phyloP scores from a whole-genome alignment of 129 eudicot species.

The Cynara cardunculus region DNA sequence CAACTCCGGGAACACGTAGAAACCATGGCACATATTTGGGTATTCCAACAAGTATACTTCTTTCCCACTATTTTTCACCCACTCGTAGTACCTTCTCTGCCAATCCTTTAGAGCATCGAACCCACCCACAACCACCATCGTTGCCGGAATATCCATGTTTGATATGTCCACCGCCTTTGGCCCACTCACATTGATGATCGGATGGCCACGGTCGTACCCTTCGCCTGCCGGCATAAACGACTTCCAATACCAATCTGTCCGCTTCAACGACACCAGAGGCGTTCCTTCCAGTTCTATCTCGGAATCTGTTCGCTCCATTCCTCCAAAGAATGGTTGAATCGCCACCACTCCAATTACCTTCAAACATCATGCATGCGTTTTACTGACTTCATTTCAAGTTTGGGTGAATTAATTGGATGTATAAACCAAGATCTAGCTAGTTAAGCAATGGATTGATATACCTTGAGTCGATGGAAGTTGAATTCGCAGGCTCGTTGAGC shows the following conservation, averaged over 20 bases:
- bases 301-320: constrained; percentile 19
- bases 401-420: not conserved
- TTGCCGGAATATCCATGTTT: constrained; percentile 12
- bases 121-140: constrained; percentile 26
- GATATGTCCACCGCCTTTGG: constrained; percentile 24
- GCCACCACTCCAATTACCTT: constrained; percentile 33
- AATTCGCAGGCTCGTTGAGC: constrained; percentile 25
- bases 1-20: constrained; percentile 19
- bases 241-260: constrained; percentile 28
- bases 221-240: constrained; percentile 26
- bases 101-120: constrained; percentile 23
- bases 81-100: constrained; percentile 30
- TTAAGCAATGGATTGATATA: not conserved
- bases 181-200: constrained; percentile 27
- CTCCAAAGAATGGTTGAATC: constrained; percentile 25
- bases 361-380: not conserved
- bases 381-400: not conserved
- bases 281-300: constrained; percentile 9
- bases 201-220: constrained; percentile 17
- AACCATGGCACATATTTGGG: constrained; percentile 30
- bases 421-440: not conserved
- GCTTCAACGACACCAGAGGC: constrained; percentile 4
- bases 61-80: constrained; percentile 27
- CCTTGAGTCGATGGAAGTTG: constrained; percentile 27
- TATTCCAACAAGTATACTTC: constrained; percentile 31